Percentiles rank a stretch among this genome's conserved stretches.
Evolutionary conservation across 1,284 basidiomycete genomes (phyloP).

Genomic region (Irpex sp.): DNA sequence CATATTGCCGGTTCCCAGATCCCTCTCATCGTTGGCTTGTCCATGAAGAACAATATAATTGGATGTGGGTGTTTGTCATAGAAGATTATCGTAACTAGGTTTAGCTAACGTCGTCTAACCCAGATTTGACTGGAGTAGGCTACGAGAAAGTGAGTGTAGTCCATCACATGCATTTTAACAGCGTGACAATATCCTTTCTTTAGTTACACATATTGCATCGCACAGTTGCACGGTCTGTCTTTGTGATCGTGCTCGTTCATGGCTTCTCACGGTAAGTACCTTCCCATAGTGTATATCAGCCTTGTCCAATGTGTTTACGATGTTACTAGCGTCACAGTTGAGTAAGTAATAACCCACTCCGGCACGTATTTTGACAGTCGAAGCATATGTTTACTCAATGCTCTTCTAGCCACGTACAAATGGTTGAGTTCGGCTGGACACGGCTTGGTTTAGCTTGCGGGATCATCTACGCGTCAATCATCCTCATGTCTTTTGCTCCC

Average conservation of each 20-base stretch:
- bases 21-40: constrained; percentile 36
- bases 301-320: not conserved
- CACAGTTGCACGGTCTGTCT: constrained; percentile 2
- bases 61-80: constrained; percentile 23
- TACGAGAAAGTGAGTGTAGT: constrained; percentile 32
- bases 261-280: constrained; percentile 3
- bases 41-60: constrained; percentile 39
- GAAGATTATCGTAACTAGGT: not conserved
- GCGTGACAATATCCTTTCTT: not conserved
- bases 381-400: not conserved
- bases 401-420: not conserved
- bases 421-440: not conserved
- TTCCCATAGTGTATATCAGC: not conserved
- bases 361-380: no score
- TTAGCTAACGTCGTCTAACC: not conserved
- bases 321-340: not conserved
- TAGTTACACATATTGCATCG: constrained; percentile 6
- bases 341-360: not conserved
- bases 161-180: not conserved
- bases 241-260: constrained; percentile 6
- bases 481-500: not conserved
- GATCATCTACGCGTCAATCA: not conserved
- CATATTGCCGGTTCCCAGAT: constrained; percentile 34
- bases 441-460: not conserved
- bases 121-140: constrained; percentile 36